Base-by-base conservation (phyloP, 2,329 filamentous ascomycete genomes). In the Plectosphaerella sp. region DNA sequence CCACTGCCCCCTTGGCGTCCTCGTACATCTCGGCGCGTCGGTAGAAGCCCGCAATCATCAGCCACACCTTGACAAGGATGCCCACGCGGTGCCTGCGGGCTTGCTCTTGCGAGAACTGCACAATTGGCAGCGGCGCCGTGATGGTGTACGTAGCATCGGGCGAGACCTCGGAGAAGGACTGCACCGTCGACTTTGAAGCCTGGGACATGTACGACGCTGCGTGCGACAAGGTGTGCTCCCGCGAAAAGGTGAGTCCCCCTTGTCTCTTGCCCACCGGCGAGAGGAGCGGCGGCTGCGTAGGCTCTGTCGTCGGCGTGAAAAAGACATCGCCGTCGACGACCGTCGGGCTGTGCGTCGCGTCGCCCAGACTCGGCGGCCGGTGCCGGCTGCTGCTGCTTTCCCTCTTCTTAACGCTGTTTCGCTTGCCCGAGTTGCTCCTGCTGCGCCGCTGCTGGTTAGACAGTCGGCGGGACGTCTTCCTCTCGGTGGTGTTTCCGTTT, bases 11-110 rank as follows among this genome's bases (percentile, higher is more conserved):
- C 59, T 82, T 83, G 12, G 89, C 85, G 65, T 97, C 93, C 18
- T 92, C 87, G 51, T 84, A 83, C 73, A 95, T 84, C 9, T 81
- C 82, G 8, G 93, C 90, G 50, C 91, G 83, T 25, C 91, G 83
- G 65, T 97, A 99, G 58, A 97, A 86, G 0, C 88, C 88, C 2
- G 91, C 88, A 55, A 97, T 91, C 64, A 94, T 87, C 9, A 97
- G 76, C 94, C 94, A 99, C 33, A 97, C 85, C 58, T 87, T 87
- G 18, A 91, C 75, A 15, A 99, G 66, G 11, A 84, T 73, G 7
- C 72, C 71, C 33, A 69, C 73, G 45, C 79, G 74, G 50, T 77
- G 76, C 28, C 72, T 70, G 57, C 71, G 73, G 56, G 77, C 72
- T 58, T 79, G 77, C 10, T 78, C 77, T 58, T 77, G 78, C 8